phyloP scores from a whole-genome alignment of 2,329 filamentous ascomycete species.

The Calonectria hongkongensis region DNA sequence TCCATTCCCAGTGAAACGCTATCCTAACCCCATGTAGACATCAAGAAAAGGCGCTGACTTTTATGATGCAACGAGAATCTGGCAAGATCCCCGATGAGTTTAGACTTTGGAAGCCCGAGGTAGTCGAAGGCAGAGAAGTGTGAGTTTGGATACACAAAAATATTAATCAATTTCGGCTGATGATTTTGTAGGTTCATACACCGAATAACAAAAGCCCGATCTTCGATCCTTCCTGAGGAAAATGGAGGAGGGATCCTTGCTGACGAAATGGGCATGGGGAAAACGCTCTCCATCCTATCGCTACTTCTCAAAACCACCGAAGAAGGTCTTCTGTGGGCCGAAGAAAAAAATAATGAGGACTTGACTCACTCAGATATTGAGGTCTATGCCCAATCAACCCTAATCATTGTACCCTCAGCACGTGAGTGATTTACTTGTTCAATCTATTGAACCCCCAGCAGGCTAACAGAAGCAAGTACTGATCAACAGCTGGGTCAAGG shows the following conservation, averaged over 20 bases:
- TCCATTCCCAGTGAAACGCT: too few species aligned
- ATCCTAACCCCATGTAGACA: conserved; percentile 54
- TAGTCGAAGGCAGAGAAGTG: conserved; percentile 54
- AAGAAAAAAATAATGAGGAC: conserved; percentile 45
- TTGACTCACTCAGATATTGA: conserved; percentile 40
- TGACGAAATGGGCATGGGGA: conserved; percentile 78
- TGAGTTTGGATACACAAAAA: conserved; percentile 15
- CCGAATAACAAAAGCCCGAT: conserved; percentile 62
- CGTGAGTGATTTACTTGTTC: conserved; percentile 54
- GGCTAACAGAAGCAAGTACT: conserved; percentile 55
- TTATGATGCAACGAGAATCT: conserved; percentile 63
- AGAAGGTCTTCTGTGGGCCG: conserved; percentile 60
- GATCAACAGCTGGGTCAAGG: conserved; percentile 63
- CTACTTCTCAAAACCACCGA: conserved; percentile 66
- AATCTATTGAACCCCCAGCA: too few species aligned
- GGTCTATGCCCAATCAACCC: conserved; percentile 61
- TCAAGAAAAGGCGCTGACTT: conserved; percentile 61
- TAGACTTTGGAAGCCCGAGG: conserved; percentile 58
- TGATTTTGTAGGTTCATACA: conserved; percentile 58
- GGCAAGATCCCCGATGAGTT: conserved; percentile 57
- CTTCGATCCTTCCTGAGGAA: conserved; percentile 53
- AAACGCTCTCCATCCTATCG: conserved; percentile 72
- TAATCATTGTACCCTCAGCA: conserved; percentile 67
- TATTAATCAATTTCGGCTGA: background rate
- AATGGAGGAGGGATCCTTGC: conserved; percentile 70